These are phyloP conservation scores for Malus hybrid DNA, from an alignment of 331 rosid species.

Conservation along the genomic window DNA sequence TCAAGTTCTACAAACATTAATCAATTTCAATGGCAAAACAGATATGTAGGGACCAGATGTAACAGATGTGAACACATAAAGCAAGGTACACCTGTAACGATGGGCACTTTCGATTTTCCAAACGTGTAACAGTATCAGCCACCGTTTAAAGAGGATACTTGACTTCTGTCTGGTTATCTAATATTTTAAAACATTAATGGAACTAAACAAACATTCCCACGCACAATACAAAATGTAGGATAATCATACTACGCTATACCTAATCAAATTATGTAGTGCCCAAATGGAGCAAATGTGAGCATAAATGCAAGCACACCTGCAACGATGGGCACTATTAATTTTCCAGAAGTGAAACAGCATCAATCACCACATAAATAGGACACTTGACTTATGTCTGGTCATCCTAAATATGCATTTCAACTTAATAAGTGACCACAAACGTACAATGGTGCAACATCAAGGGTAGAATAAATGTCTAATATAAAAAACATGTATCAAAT, in stretches of 20 bases:
- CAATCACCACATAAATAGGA: constrained; percentile 34
- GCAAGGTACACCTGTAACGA: constrained; percentile 46
- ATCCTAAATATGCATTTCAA: neutral
- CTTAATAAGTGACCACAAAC: neutral
- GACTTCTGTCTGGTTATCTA: constrained; percentile 49
- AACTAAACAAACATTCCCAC: neutral
- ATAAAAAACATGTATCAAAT: constrained; percentile 16
- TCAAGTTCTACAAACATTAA: neutral
- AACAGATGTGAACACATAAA: constrained; percentile 50
- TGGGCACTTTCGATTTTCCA: constrained; percentile 47
- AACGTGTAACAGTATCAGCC: constrained; percentile 65
- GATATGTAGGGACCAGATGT: constrained; percentile 42
- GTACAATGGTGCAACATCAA: too few species aligned
- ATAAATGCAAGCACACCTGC: constrained; percentile 33
- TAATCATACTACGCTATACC: neutral
- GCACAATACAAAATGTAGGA: neutral
- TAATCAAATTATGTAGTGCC: constrained; percentile 27
- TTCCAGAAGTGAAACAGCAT: constrained; percentile 72
- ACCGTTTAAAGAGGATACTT: constrained; percentile 36
- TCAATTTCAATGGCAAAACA: neutral
- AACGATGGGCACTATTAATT: constrained; percentile 42
- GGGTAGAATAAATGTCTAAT: too few species aligned
- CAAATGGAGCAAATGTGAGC: constrained; percentile 64
- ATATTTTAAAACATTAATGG: neutral
- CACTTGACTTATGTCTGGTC: constrained; percentile 62